Evolutionary conservation across 345 rosid species (phyloP).

Genomic region (Gossypioides kirkii): DNA sequence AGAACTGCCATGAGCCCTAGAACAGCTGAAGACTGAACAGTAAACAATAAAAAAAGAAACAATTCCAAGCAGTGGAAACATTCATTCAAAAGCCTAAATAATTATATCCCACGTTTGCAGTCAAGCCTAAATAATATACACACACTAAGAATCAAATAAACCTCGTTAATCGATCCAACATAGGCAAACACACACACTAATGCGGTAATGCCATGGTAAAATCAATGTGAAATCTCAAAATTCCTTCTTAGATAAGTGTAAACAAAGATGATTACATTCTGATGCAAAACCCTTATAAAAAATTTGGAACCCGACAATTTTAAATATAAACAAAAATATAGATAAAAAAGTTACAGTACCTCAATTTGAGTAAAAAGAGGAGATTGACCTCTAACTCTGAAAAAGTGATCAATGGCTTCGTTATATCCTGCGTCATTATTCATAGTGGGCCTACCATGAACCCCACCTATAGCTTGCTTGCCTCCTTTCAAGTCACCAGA

Average conservation of each 20-base stretch:
- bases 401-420: conserved; percentile 76
- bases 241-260: neutral
- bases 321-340: neutral
- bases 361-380: conserved; percentile 61
- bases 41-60: neutral
- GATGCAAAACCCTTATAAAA: neutral
- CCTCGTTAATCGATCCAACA: neutral
- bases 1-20: too few relatives aligned
- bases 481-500: conserved; percentile 68
- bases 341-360: conserved; percentile 30
- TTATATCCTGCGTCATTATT: conserved; percentile 30
- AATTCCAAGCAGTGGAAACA: neutral
- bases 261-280: neutral
- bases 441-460: conserved; percentile 28
- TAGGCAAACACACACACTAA: neutral
- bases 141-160: neutral
- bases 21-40: too few relatives aligned
- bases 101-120: neutral
- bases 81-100: neutral
- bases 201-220: neutral
- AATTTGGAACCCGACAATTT: neutral
- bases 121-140: neutral
- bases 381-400: conserved; percentile 44
- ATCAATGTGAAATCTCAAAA: neutral
- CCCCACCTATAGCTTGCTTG: conserved; percentile 67